phyloP scores from a whole-genome alignment of 495 filamentous ascomycete species.

The Hypoxylon lenormandii region DNA sequence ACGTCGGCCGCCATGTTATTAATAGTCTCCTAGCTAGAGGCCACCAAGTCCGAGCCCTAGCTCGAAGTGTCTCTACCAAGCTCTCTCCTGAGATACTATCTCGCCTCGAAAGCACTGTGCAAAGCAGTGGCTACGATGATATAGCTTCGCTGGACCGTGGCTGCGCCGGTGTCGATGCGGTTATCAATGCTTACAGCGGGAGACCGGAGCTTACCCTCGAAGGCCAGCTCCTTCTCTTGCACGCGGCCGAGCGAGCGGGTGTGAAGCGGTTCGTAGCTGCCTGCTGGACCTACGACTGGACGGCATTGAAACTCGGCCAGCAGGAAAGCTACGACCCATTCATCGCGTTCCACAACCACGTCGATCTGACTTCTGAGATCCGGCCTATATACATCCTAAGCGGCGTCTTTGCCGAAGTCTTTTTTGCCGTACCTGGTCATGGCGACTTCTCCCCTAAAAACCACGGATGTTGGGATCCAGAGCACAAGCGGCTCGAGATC shows the following conservation, averaged over 20 bases:
- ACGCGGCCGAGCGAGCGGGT: slow-evolving; percentile 46
- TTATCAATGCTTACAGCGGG: slow-evolving; percentile 43
- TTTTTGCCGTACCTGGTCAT: too few relatives aligned
- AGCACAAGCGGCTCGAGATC: too few relatives aligned
- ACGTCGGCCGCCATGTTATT: slow-evolving; percentile 32
- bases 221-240: slow-evolving; percentile 50
- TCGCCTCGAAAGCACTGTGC: slow-evolving; percentile 37
- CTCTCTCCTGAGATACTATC: slow-evolving; percentile 13
- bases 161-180: slow-evolving; percentile 43
- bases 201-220: slow-evolving; percentile 45
- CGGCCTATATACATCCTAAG: too few relatives aligned
- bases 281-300: slow-evolving; percentile 46
- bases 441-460: too few relatives aligned
- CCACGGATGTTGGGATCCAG: too few relatives aligned
- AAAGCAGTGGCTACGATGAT: slow-evolving; percentile 39
- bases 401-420: too few relatives aligned
- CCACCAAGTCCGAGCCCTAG: slow-evolving; percentile 40
- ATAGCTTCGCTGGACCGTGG: slow-evolving; percentile 41
- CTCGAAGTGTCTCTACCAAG: slow-evolving; percentile 30
- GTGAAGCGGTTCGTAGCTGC: slow-evolving; percentile 42
- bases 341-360: slow-evolving; percentile 39
- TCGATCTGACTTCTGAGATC: slow-evolving; percentile 19
- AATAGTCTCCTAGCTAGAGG: slow-evolving; percentile 26
- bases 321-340: slow-evolving; percentile 45
- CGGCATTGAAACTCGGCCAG: slow-evolving; percentile 27